Percentiles rank a stretch among this genome's conserved stretches.
These are phyloP conservation scores for Cyclostephanos invisitatus DNA, from an alignment of 108 stramenopile genomes.

Conservation along the genomic window DNA sequence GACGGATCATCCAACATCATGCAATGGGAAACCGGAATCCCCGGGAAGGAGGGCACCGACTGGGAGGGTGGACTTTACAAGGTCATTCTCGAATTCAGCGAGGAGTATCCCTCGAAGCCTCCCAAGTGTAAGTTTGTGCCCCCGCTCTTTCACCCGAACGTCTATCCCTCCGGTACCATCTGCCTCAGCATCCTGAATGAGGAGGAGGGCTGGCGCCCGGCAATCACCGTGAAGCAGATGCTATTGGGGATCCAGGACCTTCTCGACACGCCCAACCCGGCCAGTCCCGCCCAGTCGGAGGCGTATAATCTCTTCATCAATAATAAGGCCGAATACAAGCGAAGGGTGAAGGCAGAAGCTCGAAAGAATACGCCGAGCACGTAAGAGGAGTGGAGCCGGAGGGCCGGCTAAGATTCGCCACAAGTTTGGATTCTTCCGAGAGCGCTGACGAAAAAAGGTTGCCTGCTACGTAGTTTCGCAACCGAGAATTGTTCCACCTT, in stretches of 20 bases:
- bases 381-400: too few relatives aligned
- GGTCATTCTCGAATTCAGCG: constrained; percentile 93
- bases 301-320: constrained; percentile 91
- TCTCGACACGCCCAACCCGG: constrained; percentile 93
- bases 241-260: constrained; percentile 98
- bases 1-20: constrained; percentile 94
- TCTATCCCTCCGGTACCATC: constrained; percentile 91
- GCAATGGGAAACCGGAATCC: constrained; percentile 96
- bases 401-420: not conserved
- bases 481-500: not conserved
- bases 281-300: constrained; percentile 93
- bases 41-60: constrained; percentile 91
- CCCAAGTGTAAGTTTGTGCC: constrained; percentile 97
- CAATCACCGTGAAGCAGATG: constrained; percentile 97
- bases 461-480: not conserved
- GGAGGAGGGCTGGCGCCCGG: constrained; percentile 99
- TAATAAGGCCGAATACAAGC: constrained; percentile 85
- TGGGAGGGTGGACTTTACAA: constrained; percentile 98
- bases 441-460: not conserved
- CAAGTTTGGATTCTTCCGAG: not conserved
- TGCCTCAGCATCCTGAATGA: constrained; percentile 97
- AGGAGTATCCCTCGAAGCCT: constrained; percentile 97
- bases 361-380: constrained; percentile 58
- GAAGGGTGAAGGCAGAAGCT: constrained; percentile 86
- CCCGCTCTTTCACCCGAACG: constrained; percentile 86